Base-by-base conservation (phyloP, 805 yeast species). In the Kazachstania kunashirensis region DNA sequence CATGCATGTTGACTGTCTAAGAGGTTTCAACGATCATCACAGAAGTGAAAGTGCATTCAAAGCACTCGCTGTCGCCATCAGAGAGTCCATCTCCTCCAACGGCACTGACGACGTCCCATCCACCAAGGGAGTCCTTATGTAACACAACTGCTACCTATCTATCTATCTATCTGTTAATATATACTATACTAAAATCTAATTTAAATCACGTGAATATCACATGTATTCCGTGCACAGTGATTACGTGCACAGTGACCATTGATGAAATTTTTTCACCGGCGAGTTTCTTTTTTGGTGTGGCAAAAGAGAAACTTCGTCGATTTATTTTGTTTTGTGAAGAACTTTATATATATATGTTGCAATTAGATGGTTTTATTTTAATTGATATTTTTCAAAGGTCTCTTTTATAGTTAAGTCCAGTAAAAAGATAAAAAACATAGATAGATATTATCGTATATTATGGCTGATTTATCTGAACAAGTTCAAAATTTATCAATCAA, bases 21-120 rank as follows among this genome's bases (percentile, higher is more conserved):
- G 96, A 47, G 98, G 98, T 1, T 75, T 74, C 59, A 92, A 92
- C 60, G 98, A 92, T 61, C 98, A 92, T 61, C 98, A 92, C 63
- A 69, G 96, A 45, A 84, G 95, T 29, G 98, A 92, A 62, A 74
- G 85, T 57, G 97, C 98, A 0, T 92, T 92, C 66, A 92, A 92
- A 64, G 96, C 97, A 0, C 66, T 89, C 45, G 98, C 98, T 0
- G 68, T 92, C 15, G 98, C 98, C 4, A 68, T 92, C 34, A 79
- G 76, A 48, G 95, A 86, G 55, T 89, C 97, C 17, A 77, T 73
- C 33, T 70, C 89, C 9, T 69, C 73, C 47, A 85, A 85, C 23
- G 97, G 96, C 23, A 74, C 80, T 17, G 70, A 85, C 53, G 98
- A 92, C 43, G 84, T 92, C 31, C 98, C 98, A 15, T 80, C 94